Base-by-base conservation (phyloP, 169 alveolate genomes). In the Plasmodium gallinaceum region DNA sequence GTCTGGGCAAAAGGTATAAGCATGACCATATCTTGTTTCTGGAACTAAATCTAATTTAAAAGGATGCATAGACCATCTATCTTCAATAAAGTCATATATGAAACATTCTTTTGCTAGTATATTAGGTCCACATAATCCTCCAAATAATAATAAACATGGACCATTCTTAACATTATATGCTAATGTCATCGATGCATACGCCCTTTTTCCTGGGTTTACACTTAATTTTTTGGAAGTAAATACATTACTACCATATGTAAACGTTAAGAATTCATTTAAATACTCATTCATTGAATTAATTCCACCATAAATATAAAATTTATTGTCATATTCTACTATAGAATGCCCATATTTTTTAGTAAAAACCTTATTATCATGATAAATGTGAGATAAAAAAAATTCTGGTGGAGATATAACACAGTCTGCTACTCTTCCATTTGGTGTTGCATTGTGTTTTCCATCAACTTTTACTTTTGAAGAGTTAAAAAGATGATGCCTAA, bases 371-470 rank as follows among this genome's bases (percentile, higher is more conserved):
- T 85, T 85, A 60, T 85, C 92, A 70, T 85, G 92, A 85, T 85
- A 85, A 85, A 85, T 85, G 32, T 85, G 92, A 16, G 92, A 85
- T 54, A 85, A 62, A 85, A 85, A 85, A 60, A 85, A 85, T 42
- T 85, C 74, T 26, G 92, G 92, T 42, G 92, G 92, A 62, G 92
- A 85, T 73, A 85, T 69, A 9, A 85, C 92, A 85, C 92, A 85
- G 60, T 85, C 92, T 37, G 92, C 86, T 70, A 85, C 92, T 85
- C 83, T 26, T 32, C 74, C 61, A 45, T 83, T 83, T 37, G 71
- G 71, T 42, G 16, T 22, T 10, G 71, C 16, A 52, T 45, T 83
- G 18, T 45, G 85, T 51, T 57, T 66, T 58, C 61, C 85, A 5
- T 68, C 85, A 5, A 45, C 88, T 42, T 51, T 83, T 43, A 76